phyloP scores from a whole-genome alignment of 371 early-diverging fungal genomes.

The Apophysomyces elegans region DNA sequence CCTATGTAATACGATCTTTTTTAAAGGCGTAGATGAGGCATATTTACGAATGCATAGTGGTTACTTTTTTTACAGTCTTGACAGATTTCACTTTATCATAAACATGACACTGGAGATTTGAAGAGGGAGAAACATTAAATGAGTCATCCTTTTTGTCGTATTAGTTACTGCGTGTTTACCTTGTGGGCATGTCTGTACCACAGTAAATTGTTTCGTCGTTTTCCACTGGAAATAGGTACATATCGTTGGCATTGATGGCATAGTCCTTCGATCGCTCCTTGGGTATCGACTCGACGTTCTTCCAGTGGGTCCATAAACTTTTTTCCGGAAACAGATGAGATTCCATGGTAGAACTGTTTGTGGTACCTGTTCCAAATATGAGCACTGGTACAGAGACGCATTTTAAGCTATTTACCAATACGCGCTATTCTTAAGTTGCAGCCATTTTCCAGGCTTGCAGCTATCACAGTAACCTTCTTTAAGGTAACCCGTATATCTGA shows the following conservation, averaged over 20 bases:
- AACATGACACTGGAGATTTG: conserved; percentile 1
- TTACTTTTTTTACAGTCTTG: conserved; percentile 6
- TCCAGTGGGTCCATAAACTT: conserved; percentile 72
- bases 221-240: conserved; percentile 73
- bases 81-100: conserved; percentile 9
- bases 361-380: conserved; percentile 50
- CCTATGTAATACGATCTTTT: background rate
- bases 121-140: background rate
- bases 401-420: conserved; percentile 67
- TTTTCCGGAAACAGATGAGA: conserved; percentile 80
- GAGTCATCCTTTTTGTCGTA: conserved; percentile 2
- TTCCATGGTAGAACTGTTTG: conserved; percentile 84
- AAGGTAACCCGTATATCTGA: conserved; percentile 74
- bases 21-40: background rate
- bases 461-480: conserved; percentile 91
- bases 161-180: conserved; percentile 12
- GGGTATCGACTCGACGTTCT: conserved; percentile 49
- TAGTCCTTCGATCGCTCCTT: conserved; percentile 69
- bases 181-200: conserved; percentile 90
- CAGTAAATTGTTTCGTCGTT: conserved; percentile 70
- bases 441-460: conserved; percentile 87
- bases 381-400: background rate
- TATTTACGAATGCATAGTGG: conserved; percentile 11
- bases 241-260: conserved; percentile 82
- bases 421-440: conserved; percentile 91